These are phyloP conservation scores for Forsythia viridissima DNA, from an alignment of 257 asterid genomes.

Conservation along the genomic window DNA sequence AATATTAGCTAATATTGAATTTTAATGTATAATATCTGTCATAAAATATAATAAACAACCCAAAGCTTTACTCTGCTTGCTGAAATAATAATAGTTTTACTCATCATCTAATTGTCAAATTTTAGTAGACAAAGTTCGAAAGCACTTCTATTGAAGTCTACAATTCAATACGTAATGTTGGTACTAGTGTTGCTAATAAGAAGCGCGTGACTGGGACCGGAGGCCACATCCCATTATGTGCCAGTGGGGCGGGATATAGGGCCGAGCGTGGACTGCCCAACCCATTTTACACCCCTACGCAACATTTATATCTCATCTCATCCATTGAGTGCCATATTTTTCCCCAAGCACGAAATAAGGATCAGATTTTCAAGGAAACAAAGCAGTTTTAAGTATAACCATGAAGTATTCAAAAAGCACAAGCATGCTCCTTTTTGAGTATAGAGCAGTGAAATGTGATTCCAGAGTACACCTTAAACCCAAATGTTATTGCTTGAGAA, in stretches of 20 bases:
- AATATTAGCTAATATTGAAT: too few relatives aligned
- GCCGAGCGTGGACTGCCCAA: background rate
- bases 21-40: too few relatives aligned
- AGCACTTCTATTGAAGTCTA: background rate
- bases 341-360: too few relatives aligned
- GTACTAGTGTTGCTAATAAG: background rate
- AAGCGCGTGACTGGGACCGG: background rate
- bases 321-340: background rate
- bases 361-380: background rate
- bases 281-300: background rate
- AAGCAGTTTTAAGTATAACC: background rate
- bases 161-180: background rate
- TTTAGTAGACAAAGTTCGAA: background rate
- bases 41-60: too few relatives aligned
- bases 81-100: too few relatives aligned
- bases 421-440: background rate
- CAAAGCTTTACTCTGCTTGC: too few relatives aligned
- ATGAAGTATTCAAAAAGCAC: background rate
- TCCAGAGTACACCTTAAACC: slow-evolving; percentile 2
- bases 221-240: background rate
- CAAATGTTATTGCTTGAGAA: background rate
- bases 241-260: background rate
- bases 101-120: background rate
- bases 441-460: background rate
- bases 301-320: background rate